Base-by-base conservation (phyloP, 306 rosid genomes). In the Heteromeles arbutifolia region DNA sequence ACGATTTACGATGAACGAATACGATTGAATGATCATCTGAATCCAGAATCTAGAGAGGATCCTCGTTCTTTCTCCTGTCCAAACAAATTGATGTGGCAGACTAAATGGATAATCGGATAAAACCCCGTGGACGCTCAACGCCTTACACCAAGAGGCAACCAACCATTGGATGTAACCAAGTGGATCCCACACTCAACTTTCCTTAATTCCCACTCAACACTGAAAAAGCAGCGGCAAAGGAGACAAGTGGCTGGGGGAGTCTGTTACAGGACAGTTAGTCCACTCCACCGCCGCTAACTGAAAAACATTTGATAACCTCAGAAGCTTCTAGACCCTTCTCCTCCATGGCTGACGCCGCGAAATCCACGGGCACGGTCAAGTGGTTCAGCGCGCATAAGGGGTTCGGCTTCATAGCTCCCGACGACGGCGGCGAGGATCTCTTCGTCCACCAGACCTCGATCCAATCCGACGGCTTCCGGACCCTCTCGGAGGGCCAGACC, bases 361-460 rank as follows among this genome's bases (percentile, higher is more conserved):
- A 91, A 83, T 80, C 84, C 21, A 84, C 81, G 32, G 96, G 97
- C 58, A 88, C 86, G 3, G 96, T 90, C n/a, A 90, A 78, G 82
- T 92, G 97, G 97, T 88, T 92, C 86, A 92, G 86, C 73, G 85
- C 91, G 1, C 86, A 88, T 72, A 90, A 86, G 62, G 97, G 97
- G 9, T 92, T 87, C 81, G 96, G 97, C 63, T 92, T 92, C 87
- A 92, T 92, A 21, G 83, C 89, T 28, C 90, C 96, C 2, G 82
- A 87, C 22, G 90, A 83, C 8, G 93, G 87, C 13, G 71, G 78
- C 52, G 90, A 85, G 0, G 97, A 92, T 69, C 93, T 92, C 81
- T 92, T 92, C 81, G 96, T 92, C 5, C 97, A 92, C 82, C 90
- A 90, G 80, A 90, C 96, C 24, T 84, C 96, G 24, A 92, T 92